phyloP scores from a whole-genome alignment of 2,329 filamentous ascomycete species.

The Monosporascus sp. region DNA sequence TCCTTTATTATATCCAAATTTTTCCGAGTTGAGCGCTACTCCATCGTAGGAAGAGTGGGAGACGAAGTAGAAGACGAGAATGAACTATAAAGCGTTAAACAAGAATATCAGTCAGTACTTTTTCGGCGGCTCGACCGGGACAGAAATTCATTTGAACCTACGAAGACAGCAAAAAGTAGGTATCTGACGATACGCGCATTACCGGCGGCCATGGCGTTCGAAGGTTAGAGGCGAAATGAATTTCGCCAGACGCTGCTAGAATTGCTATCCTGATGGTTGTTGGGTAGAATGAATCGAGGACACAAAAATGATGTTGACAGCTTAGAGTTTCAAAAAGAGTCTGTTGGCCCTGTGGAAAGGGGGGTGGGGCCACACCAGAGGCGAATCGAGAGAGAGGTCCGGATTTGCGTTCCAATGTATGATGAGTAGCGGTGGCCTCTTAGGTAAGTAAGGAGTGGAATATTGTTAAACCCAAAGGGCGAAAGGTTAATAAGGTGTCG shows the following conservation, averaged over 20 bases:
- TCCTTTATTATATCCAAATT: constrained; percentile 18
- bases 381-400: no score
- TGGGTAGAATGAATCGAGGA: not conserved
- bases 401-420: no score
- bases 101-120: constrained; percentile 17
- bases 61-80: constrained; percentile 78
- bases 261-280: constrained; percentile 4
- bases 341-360: no score
- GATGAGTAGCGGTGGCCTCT: no score
- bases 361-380: no score
- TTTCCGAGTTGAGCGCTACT: constrained; percentile 38
- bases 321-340: no score
- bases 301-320: no score
- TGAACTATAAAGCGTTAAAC: constrained; percentile 35
- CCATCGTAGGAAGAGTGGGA: constrained; percentile 50
- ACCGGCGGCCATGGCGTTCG: constrained; percentile 54
- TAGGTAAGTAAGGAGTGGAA: no score
- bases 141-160: constrained; percentile 41
- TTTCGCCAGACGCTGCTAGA: constrained; percentile 1
- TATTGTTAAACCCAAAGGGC: no score
- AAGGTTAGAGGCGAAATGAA: not conserved
- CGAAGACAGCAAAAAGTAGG: constrained; percentile 78
- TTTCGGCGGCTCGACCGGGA: not conserved
- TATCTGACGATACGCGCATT: constrained; percentile 70
- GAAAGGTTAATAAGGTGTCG: no score